These are phyloP conservation scores for Meredithiella fracta DNA, from an alignment of 2,329 filamentous ascomycete species.

Conservation along the genomic window DNA sequence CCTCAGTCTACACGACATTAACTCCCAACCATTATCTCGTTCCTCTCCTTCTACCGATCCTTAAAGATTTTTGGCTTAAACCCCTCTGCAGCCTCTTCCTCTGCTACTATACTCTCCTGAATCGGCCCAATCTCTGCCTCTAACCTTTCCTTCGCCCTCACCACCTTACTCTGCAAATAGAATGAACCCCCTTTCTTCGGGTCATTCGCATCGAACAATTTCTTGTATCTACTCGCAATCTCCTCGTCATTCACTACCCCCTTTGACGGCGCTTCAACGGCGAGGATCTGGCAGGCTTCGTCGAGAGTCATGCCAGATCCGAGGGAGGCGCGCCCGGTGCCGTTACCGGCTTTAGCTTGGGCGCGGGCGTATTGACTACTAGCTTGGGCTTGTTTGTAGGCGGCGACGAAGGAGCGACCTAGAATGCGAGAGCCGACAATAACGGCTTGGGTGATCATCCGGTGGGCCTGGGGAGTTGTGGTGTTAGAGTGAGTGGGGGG, in stretches of 20 bases:
- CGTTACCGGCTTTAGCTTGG: conserved; percentile 38
- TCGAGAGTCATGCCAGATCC: conserved; percentile 73
- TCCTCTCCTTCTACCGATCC: conserved; percentile 40
- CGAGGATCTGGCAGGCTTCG: conserved; percentile 93
- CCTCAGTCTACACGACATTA: neutral
- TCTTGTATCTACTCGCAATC: conserved; percentile 79
- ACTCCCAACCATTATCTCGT: neutral
- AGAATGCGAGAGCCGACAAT: conserved; percentile 81
- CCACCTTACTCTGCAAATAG: conserved; percentile 93
- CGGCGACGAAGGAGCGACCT: conserved; percentile 81
- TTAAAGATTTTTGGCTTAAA: conserved; percentile 95
- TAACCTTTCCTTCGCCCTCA: conserved; percentile 80
- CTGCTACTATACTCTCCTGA: conserved; percentile 52
- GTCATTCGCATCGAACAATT: conserved; percentile 84
- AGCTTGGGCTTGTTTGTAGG: conserved; percentile 87
- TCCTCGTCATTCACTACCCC: conserved; percentile 60
- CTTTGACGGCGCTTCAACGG: conserved; percentile 69
- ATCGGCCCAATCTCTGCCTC: conserved; percentile 68
- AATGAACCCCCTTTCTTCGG: conserved; percentile 93
- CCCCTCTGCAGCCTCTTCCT: conserved; percentile 66
- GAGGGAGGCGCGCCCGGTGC: conserved; percentile 33
- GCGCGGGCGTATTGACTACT: conserved; percentile 67
- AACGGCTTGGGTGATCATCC: conserved; percentile 75
- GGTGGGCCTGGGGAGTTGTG: conserved; percentile 12
- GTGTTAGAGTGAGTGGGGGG: neutral